phyloP scores from a whole-genome alignment of 139 green algal genomes.

The Chlorella sp. region DNA sequence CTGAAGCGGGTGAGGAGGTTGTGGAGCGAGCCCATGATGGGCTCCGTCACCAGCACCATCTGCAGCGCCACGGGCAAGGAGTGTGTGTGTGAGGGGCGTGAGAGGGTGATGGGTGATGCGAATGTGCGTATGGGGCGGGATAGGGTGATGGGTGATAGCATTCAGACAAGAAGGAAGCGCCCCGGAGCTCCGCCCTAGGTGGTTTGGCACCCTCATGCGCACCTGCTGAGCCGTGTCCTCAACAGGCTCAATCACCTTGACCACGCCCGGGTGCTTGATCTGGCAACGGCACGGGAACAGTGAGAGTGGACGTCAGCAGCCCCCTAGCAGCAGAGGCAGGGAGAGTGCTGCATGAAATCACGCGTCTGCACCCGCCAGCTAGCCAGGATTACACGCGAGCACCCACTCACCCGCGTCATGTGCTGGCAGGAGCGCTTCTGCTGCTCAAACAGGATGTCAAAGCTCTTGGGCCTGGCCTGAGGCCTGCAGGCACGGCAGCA shows the following conservation, averaged over 20 bases:
- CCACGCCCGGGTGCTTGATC: slow-evolving; percentile 64
- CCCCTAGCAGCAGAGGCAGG: too few species aligned
- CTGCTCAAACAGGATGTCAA: slow-evolving; percentile 39
- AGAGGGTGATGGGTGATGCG: too few species aligned
- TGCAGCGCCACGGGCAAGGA: slow-evolving; percentile 17
- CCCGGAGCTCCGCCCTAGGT: not conserved
- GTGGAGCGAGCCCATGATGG: slow-evolving; percentile 52
- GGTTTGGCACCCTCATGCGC: not conserved
- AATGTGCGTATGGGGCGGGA: too few species aligned
- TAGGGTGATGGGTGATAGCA: too few species aligned
- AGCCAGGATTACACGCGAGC: too few species aligned
- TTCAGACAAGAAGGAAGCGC: not conserved
- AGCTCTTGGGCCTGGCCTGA: slow-evolving; percentile 16
- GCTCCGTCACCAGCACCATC: slow-evolving; percentile 82
- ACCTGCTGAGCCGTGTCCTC: slow-evolving; percentile 69
- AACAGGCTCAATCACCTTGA: slow-evolving; percentile 70
- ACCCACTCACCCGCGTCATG: slow-evolving; percentile 29
- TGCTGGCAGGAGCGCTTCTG: slow-evolving; percentile 24
- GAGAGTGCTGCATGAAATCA: too few species aligned
- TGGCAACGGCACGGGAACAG: too few species aligned
- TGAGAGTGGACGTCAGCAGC: too few species aligned
- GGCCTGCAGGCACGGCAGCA: too few species aligned
- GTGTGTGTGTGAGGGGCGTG: too few species aligned
- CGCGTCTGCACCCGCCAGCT: too few species aligned
- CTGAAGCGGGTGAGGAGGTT: slow-evolving; percentile 51